Conservation (phyloP, 495 filamentous ascomycete genomes). For the Neurospora discreta region DNA sequence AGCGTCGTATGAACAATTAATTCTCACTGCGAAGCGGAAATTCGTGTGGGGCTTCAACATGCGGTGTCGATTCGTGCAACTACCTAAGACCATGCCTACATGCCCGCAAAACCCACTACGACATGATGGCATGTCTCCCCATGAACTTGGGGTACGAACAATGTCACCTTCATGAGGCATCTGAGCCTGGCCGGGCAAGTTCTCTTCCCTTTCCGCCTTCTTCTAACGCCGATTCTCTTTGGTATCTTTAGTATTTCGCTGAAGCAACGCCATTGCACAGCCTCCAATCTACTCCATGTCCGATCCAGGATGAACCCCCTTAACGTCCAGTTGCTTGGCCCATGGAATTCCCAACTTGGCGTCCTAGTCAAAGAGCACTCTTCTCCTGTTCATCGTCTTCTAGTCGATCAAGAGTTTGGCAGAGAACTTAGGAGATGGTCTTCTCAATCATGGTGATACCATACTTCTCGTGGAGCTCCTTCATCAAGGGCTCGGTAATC, state of each 20-base stretch:
- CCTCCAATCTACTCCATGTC: background rate
- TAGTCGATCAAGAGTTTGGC: background rate
- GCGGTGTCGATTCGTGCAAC: background rate
- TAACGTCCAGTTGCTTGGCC: background rate
- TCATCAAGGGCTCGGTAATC: slow-evolving; percentile 60
- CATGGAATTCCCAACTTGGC: background rate
- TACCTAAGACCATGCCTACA: background rate
- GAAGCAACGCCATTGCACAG: background rate
- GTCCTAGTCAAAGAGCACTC: background rate
- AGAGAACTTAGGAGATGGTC: slow-evolving; percentile 17
- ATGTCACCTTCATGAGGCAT: background rate
- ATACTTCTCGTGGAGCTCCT: slow-evolving; percentile 36
- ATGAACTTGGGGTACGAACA: background rate
- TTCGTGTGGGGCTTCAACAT: background rate
- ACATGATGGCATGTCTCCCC: background rate
- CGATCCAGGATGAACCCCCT: background rate
- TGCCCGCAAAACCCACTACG: background rate
- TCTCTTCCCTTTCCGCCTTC: background rate
- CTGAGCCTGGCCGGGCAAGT: background rate
- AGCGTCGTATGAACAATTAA: too few relatives aligned
- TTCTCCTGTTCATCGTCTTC: background rate
- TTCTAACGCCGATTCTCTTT: background rate
- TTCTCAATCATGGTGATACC: slow-evolving; percentile 26
- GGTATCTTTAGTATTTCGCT: background rate
- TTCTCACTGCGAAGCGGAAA: background rate